These are phyloP conservation scores for Urtica urens DNA, from an alignment of 306 rosid genomes.

Conservation along the genomic window DNA sequence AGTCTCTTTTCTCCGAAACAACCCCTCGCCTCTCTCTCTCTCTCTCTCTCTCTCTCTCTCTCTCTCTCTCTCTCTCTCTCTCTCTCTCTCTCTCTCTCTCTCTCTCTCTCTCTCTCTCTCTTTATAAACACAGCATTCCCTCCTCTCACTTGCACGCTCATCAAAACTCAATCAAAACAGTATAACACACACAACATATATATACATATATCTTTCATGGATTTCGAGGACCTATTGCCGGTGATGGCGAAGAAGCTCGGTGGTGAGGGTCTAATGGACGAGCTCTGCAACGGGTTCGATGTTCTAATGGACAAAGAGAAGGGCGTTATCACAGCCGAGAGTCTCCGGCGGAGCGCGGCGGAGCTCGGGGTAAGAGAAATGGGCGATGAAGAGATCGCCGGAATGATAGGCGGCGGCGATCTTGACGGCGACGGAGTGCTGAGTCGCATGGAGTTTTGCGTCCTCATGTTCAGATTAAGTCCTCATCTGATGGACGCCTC, in stretches of 20 bases:
- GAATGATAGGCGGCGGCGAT: conserved; percentile 78
- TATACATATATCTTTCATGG: not conserved
- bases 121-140: no score
- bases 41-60: conserved; percentile 14
- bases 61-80: conserved; percentile 19
- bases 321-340: conserved; percentile 60
- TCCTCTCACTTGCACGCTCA: not conserved
- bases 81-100: not conserved
- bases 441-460: conserved; percentile 81
- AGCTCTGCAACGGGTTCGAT: conserved; percentile 78
- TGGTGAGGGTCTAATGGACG: conserved; percentile 68
- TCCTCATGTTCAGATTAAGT: conserved; percentile 88
- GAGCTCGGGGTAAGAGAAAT: conserved; percentile 51
- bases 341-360: conserved; percentile 49
- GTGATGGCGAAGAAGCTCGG: conserved; percentile 71
- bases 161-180: not conserved
- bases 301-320: conserved; percentile 69
- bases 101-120: not conserved
- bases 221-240: conserved; percentile 65
- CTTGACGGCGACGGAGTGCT: conserved; percentile 71
- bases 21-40: conserved; percentile 10
- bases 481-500: conserved; percentile 71
- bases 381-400: conserved; percentile 61
- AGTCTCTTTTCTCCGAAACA: no score
- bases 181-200: not conserved